phyloP scores from a whole-genome alignment of 805 yeast species.

The Yarrowia alimentaria region DNA sequence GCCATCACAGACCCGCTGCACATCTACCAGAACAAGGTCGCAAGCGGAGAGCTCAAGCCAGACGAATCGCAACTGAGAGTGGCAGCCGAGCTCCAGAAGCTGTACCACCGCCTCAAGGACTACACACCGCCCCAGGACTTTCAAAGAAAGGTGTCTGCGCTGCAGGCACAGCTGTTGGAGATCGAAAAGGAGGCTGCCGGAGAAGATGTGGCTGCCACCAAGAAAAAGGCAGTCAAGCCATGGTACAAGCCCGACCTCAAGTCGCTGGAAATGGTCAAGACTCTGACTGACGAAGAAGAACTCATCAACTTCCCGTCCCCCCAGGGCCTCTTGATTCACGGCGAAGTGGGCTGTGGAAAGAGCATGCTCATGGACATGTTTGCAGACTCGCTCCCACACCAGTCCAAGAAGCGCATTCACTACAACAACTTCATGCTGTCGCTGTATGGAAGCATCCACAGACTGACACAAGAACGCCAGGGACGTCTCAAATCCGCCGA shows the following conservation, averaged over 20 bases:
- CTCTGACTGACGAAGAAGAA: constrained; percentile 61
- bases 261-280: constrained; percentile 46
- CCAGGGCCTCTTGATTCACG: constrained; percentile 58
- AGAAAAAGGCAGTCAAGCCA: constrained; percentile 6
- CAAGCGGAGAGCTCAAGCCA: constrained; percentile 50
- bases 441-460: constrained; percentile 63
- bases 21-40: constrained; percentile 54
- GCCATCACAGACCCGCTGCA: constrained; percentile 63
- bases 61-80: constrained; percentile 64
- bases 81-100: constrained; percentile 59
- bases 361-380: constrained; percentile 72
- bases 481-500: constrained; percentile 39
- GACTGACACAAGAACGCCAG: constrained; percentile 48
- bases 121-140: constrained; percentile 56
- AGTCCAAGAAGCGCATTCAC: constrained; percentile 67
- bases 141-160: constrained; percentile 45
- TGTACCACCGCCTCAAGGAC: constrained; percentile 56
- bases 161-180: constrained; percentile 41
- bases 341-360: constrained; percentile 62
- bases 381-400: constrained; percentile 62
- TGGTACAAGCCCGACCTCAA: constrained; percentile 33
- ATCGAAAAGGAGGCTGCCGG: constrained; percentile 29
- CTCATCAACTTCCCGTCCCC: constrained; percentile 55
- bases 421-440: constrained; percentile 67
- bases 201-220: constrained; percentile 16